Evolutionary conservation across 2,329 filamentous ascomycete genomes (phyloP), one percentile per base, ranked within the genome.

Genomic region (Aureobasidium pullulans): DNA sequence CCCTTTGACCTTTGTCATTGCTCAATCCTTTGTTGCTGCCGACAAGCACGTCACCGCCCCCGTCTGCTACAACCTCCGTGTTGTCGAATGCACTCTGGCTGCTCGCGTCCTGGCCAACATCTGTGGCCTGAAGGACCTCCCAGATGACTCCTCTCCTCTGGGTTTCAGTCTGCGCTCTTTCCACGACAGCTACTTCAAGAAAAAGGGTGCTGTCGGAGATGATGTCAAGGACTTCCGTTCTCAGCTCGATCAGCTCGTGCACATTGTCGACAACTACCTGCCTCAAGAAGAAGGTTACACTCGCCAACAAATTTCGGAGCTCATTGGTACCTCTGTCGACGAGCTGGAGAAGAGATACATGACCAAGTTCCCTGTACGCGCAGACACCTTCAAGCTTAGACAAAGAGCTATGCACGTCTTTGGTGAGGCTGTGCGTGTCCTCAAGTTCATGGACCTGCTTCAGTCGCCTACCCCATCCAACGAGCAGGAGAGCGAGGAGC

Each of bases 41-140:
- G 92, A 97, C 79, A 99, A 99, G 77, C 89, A 94, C 69, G 88
- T 93, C 62, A 96, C 93, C 1, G 94, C 88, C 0, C 93, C 93
- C 0, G 86, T 95, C 64, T 90, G 93, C 79, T 99, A 97, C 79
- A 99, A 99, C 73, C 83, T 99, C 28, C 88, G 94, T 31, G 94
- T 99, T 1, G 94, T 96, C 39, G 94, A 99, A 75, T 95, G 90
- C 76, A 94, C 88, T 57, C 81, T 99, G 34, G 94, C 94, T 3
- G 91, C 94, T 3, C 77, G 82, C 15, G 80, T 86, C 32, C 73
- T 88, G 2, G 80, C 83, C 42, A 85, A 84, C 66, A 77, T 80
- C 42, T 79, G 84, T 62, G 76, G 76, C 2, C 69, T 87, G 37
- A 84, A 83, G 63, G 72, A 77, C 32, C 83, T 97, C 0, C 86